Base-by-base conservation (phyloP, 2,329 filamentous ascomycete species). In the Pochonia chlamydosporia region DNA sequence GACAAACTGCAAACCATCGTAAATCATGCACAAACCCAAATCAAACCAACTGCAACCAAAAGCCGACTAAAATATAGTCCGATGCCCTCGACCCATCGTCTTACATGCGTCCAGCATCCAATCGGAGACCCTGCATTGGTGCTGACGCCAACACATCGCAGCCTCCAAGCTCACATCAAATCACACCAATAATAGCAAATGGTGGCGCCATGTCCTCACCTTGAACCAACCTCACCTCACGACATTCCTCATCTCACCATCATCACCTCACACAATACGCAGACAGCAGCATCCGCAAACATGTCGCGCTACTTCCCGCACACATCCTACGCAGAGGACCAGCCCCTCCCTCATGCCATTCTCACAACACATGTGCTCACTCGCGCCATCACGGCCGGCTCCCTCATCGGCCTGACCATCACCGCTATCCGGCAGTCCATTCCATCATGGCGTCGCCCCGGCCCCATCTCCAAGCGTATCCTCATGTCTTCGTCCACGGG, bases 301-400 rank as follows among this genome's bases (percentile, higher is more conserved):
- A 81, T 82, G 78, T 79, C 76, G 4, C 74, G 73, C 48, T 72
- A 75, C 59, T 73, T 69, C 60, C 77, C 78, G 5, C 78, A 80
- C 56, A 48, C 78, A 4, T 52, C 69, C 43, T 81, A 81, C 60
- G 79, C 80, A 25, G 82, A 86, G 65, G 82, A 85, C 59, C 82
- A 86, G 54, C 73, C 74, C 26, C 65, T 73, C 49, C 57, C 73
- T 7, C 67, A 66, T 50, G 68, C 73, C 4, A 79, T 85, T 55
- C 77, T 86, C 50, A 72, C 72, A 48, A 68, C 72, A 0, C 82
- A 87, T 63, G 76, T 82, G 53, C 67, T 81, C 40, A 75, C 74
- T 40, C 76, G 81, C 33, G 74, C 69, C 50, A 63, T 81, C 49
- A 75, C 77, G 47, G 61, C 70, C 11, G 81, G 78, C 51, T 63